Conservation (phyloP, 2,329 filamentous ascomycete species). For the Thelonectria olida region DNA sequence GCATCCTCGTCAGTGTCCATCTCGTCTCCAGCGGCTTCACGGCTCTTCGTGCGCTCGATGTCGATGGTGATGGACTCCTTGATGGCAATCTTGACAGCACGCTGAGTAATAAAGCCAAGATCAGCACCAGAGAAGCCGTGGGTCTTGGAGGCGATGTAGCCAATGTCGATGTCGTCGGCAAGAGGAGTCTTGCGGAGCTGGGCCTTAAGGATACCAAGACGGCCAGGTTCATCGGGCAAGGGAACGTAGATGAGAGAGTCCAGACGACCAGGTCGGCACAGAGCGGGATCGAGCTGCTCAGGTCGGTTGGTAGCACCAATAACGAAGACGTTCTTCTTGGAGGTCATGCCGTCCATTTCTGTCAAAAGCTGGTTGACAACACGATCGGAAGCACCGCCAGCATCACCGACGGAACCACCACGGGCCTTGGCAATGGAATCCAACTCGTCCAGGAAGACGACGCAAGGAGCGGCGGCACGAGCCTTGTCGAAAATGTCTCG, state of each 20-base stretch:
- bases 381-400: constrained; percentile 97
- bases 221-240: constrained; percentile 89
- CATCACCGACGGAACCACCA: constrained; percentile 95
- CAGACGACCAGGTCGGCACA: constrained; percentile 98
- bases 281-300: constrained; percentile 96
- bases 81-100: constrained; percentile 98
- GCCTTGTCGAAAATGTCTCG: constrained; percentile 99
- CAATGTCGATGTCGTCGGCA: constrained; percentile 83
- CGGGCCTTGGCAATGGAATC: constrained; percentile 99
- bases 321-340: constrained; percentile 99
- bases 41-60: constrained; percentile 89
- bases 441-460: constrained; percentile 98
- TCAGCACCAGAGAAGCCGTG: constrained; percentile 99
- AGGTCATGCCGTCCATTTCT: constrained; percentile 99
- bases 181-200: constrained; percentile 99
- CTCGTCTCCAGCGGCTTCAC: constrained; percentile 84
- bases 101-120: constrained; percentile 98
- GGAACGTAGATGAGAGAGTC: constrained; percentile 99
- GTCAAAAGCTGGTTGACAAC: constrained; percentile 99
- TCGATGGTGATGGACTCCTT: constrained; percentile 93
- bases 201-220: constrained; percentile 89
- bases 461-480: constrained; percentile 94
- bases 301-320: constrained; percentile 99
- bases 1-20: constrained; percentile 75
- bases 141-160: constrained; percentile 94